phyloP scores from a whole-genome alignment of 441 rosid species.

The Geranium incanum region DNA sequence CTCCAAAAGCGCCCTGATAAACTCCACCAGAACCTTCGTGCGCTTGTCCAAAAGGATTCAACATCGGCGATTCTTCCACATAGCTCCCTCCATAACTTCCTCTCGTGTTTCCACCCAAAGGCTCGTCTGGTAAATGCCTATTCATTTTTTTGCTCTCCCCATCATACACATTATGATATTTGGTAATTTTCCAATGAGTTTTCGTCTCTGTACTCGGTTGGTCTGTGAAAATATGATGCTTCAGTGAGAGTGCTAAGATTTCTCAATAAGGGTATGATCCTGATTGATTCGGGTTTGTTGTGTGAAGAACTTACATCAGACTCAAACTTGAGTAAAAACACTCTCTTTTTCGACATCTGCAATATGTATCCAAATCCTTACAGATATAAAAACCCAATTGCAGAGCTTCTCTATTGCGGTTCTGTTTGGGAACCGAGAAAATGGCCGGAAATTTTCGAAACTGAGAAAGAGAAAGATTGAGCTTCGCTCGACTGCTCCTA shows the following conservation, averaged over 20 bases:
- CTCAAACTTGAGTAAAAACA: conserved; percentile 20
- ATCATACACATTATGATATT: conserved; percentile 18
- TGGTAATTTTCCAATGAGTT: conserved; percentile 16
- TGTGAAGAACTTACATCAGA: conserved; percentile 30
- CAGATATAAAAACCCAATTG: too few relatives aligned
- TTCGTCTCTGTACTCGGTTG: conserved; percentile 17
- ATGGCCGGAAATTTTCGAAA: too few relatives aligned
- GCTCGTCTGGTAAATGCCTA: conserved; percentile 4
- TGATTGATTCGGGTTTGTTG: conserved; percentile 20
- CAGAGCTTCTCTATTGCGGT: too few relatives aligned
- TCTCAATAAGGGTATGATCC: conserved; percentile 21
- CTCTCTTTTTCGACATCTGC: conserved; percentile 38
- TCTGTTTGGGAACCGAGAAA: too few relatives aligned
- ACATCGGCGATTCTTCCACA: conserved; percentile 7
- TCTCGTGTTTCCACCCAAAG: not conserved
- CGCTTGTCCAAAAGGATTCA: conserved; percentile 24
- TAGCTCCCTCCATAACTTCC: not conserved
- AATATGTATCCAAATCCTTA: too few relatives aligned
- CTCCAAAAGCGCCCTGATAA: conserved; percentile 15
- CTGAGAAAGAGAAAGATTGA: too few relatives aligned
- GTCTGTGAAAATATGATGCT: conserved; percentile 33
- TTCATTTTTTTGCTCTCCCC: conserved; percentile 16
- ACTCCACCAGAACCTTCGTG: conserved; percentile 8
- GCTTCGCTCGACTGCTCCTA: too few relatives aligned
- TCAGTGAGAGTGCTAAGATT: conserved; percentile 40